phyloP scores from a whole-genome alignment of 805 yeast genomes.

The Yamadazyma sp. region DNA sequence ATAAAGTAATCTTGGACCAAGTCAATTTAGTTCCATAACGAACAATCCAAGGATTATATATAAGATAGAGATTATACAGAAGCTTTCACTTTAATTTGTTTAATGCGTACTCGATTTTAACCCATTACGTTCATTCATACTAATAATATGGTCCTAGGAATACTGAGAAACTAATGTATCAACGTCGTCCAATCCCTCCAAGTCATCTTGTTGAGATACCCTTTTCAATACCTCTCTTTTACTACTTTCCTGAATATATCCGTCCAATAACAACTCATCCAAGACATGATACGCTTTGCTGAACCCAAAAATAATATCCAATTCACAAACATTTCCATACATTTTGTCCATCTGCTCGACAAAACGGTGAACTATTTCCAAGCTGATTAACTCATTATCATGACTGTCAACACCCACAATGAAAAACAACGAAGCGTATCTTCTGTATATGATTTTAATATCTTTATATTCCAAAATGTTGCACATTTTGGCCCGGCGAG shows the following conservation, averaged over 20 bases:
- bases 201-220: constrained; percentile 81
- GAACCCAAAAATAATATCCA: constrained; percentile 95
- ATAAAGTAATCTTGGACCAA: too few relatives aligned
- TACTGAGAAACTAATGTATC: constrained; percentile 35
- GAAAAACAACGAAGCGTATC: constrained; percentile 92
- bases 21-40: too few relatives aligned
- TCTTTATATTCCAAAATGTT: constrained; percentile 86
- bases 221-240: constrained; percentile 74
- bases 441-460: constrained; percentile 80
- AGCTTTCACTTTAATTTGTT: too few relatives aligned
- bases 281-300: constrained; percentile 89
- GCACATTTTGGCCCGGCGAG: constrained; percentile 92
- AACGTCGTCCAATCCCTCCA: constrained; percentile 74
- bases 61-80: too few relatives aligned
- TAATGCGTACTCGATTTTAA: too few relatives aligned
- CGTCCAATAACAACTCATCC: constrained; percentile 88
- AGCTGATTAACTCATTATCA: constrained; percentile 82
- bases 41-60: too few relatives aligned
- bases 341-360: constrained; percentile 97
- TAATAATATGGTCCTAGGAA: too few relatives aligned
- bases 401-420: constrained; percentile 79
- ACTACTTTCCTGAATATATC: constrained; percentile 81
- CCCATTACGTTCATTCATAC: too few relatives aligned
- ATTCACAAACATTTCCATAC: constrained; percentile 93
- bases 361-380: constrained; percentile 87